Evolutionary conservation across 495 filamentous ascomycete species (phyloP).

Genomic region (Trichoderma reesei): DNA sequence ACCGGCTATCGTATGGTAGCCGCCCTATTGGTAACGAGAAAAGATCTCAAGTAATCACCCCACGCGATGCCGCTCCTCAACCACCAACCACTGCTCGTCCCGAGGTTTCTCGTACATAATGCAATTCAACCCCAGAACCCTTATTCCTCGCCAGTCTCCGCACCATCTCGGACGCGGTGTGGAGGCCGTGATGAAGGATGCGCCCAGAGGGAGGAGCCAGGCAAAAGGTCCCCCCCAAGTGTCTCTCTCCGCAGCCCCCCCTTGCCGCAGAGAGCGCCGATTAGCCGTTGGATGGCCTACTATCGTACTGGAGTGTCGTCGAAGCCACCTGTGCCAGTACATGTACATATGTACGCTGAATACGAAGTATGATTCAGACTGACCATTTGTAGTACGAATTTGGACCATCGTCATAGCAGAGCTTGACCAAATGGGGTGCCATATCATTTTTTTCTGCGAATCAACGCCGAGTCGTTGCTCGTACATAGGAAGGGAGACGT

Average conservation of each 20-base stretch:
- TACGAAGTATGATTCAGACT: neutral
- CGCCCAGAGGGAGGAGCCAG: neutral
- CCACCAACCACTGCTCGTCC: neutral
- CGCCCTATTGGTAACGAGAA: no score
- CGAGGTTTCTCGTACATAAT: slow-evolving; percentile 2
- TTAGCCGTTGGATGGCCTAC: neutral
- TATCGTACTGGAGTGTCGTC: neutral
- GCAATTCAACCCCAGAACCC: slow-evolving; percentile 4
- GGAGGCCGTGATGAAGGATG: slow-evolving; percentile 2
- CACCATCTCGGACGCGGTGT: neutral
- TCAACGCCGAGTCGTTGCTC: no score
- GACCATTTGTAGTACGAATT: neutral
- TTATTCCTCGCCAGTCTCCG: neutral
- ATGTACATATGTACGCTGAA: neutral
- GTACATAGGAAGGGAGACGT: no score
- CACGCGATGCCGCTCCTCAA: neutral
- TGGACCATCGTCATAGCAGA: neutral
- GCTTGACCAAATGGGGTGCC: neutral
- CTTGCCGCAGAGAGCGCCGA: neutral
- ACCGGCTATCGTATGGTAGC: neutral
- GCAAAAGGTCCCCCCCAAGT: slow-evolving; percentile 2
- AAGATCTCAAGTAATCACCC: neutral
- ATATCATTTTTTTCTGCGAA: neutral
- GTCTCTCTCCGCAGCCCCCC: neutral
- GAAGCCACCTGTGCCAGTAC: neutral